These are phyloP conservation scores for Mrakia blollopis DNA, from an alignment of 768 basidiomycete species.

Conservation along the genomic window DNA sequence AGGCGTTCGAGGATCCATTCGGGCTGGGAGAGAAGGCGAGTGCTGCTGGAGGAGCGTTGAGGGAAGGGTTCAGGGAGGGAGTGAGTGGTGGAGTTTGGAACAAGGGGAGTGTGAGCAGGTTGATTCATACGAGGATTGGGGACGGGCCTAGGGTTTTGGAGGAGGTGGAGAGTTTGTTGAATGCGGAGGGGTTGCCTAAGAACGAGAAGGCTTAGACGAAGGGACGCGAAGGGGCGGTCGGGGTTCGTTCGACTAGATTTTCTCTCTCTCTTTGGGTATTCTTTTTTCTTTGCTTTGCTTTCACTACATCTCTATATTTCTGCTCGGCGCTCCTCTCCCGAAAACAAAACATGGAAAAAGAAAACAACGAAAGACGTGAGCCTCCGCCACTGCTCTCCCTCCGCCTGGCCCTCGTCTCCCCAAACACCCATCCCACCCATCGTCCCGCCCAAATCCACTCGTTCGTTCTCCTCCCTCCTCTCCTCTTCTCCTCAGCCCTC, in stretches of 20 bases:
- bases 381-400: neutral
- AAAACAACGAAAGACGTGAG: no score
- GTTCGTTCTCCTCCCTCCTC: neutral
- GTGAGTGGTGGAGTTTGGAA: slow-evolving; percentile 65
- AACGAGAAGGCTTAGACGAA: slow-evolving; percentile 20
- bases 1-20: slow-evolving; percentile 71
- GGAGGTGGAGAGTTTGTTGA: slow-evolving; percentile 61
- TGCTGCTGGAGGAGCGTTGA: slow-evolving; percentile 52
- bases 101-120: slow-evolving; percentile 71
- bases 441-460: neutral
- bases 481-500: neutral
- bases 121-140: slow-evolving; percentile 90
- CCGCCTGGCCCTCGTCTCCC: neutral
- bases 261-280: neutral
- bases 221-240: no score
- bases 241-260: neutral
- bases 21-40: slow-evolving; percentile 49
- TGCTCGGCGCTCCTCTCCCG: no score
- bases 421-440: no score
- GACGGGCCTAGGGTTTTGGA: slow-evolving; percentile 73
- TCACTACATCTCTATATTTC: neutral
- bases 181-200: slow-evolving; percentile 63
- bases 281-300: neutral
- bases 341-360: no score
- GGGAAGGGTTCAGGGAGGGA: slow-evolving; percentile 67